Conservation (phyloP, 2,329 filamentous ascomycete genomes). For the Scleromitrula shiraiana region DNA sequence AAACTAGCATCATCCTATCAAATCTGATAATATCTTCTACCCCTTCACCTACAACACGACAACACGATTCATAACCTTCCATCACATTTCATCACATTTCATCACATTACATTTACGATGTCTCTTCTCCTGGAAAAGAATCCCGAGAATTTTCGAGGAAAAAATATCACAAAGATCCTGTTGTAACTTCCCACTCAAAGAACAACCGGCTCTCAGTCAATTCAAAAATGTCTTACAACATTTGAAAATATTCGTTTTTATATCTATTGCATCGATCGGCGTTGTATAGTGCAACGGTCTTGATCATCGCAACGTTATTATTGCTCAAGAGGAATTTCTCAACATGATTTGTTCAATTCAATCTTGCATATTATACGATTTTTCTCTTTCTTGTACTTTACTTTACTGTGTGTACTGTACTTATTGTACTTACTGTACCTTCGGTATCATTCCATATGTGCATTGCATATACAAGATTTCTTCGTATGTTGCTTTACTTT, state of each 20-base stretch:
- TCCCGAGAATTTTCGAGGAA: too few relatives aligned
- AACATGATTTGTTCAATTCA: neutral
- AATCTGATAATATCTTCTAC: too few relatives aligned
- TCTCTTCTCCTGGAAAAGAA: too few relatives aligned
- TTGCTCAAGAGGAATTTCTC: neutral
- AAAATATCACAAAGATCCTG: too few relatives aligned
- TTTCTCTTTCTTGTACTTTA: too few relatives aligned
- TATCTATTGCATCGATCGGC: neutral
- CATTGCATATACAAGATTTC: neutral
- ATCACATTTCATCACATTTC: too few relatives aligned
- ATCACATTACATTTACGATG: too few relatives aligned
- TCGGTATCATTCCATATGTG: neutral
- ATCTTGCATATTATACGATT: too few relatives aligned
- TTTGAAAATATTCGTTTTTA: neutral
- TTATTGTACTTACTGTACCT: neutral
- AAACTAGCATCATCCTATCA: too few relatives aligned
- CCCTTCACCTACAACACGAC: too few relatives aligned
- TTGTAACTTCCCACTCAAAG: neutral
- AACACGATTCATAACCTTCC: too few relatives aligned
- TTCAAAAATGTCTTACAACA: neutral
- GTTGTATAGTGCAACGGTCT: neutral
- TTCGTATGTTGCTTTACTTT: neutral
- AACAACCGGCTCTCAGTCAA: neutral
- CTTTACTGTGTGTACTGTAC: too few relatives aligned
- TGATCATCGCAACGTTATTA: neutral